Conservation (phyloP, 495 filamentous ascomycete genomes). For the Penicillium riverlandense region DNA sequence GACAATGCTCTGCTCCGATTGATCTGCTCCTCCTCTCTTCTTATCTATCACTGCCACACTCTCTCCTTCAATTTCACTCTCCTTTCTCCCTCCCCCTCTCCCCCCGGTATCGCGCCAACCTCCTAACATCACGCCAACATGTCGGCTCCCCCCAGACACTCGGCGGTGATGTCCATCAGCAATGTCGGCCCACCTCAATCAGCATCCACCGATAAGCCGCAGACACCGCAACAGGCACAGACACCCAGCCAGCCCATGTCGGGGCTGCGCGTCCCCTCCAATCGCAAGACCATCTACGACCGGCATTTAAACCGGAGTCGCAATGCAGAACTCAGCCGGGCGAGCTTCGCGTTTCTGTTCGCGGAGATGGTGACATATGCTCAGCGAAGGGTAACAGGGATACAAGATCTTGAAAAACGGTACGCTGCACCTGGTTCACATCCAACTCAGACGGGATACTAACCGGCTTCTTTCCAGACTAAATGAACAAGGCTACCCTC, state of each 20-base stretch:
- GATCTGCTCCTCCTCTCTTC: no score
- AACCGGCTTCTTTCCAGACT: constrained; percentile 46
- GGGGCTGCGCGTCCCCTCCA: constrained; percentile 88
- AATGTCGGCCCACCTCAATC: constrained; percentile 18
- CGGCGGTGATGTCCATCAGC: constrained; percentile 33
- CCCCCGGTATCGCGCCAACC: neutral
- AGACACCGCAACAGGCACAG: constrained; percentile 22
- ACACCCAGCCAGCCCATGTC: constrained; percentile 32
- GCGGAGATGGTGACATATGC: constrained; percentile 96
- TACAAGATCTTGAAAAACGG: constrained; percentile 90
- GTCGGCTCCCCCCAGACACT: constrained; percentile 29
- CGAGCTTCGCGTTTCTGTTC: constrained; percentile 93
- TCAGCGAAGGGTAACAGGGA: constrained; percentile 80
- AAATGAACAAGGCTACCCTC: constrained; percentile 89
- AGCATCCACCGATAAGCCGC: constrained; percentile 20
- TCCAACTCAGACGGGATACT: neutral
- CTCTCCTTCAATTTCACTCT: no score
- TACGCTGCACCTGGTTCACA: constrained; percentile 22
- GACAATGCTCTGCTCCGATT: no score
- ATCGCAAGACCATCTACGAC: constrained; percentile 97
- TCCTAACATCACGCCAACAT: constrained; percentile 11
- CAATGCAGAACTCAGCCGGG: constrained; percentile 78
- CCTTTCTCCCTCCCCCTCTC: no score
- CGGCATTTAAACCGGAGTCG: constrained; percentile 84
- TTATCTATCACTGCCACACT: no score